These are phyloP conservation scores for Symbiotaphrina buchneri DNA, from an alignment of 495 filamentous ascomycete species.

Conservation along the genomic window DNA sequence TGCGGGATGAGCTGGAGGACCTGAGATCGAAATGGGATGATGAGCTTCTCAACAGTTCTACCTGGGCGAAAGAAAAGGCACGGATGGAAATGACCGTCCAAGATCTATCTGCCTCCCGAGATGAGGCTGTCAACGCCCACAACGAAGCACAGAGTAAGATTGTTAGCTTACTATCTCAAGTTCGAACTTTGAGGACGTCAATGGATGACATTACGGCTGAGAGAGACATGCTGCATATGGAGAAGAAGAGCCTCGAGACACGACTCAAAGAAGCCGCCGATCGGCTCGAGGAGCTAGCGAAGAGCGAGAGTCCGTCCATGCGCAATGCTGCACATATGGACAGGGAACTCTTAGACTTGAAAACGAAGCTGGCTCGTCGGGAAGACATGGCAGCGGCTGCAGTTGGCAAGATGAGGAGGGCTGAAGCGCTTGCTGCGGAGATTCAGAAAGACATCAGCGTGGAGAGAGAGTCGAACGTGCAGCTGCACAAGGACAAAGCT, in stretches of 20 bases:
- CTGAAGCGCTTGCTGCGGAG: conserved; percentile 70
- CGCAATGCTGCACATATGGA: conserved; percentile 82
- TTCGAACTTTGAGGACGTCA: conserved; percentile 58
- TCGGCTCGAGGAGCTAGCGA: conserved; percentile 75
- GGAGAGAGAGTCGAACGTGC: conserved; percentile 64
- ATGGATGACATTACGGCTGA: conserved; percentile 76
- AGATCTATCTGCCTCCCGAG: conserved; percentile 70
- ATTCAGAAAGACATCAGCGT: conserved; percentile 87
- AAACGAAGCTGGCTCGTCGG: conserved; percentile 72
- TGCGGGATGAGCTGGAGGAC: conserved; percentile 87
- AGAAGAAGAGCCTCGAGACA: conserved; percentile 76
- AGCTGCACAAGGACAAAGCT: conserved; percentile 82
- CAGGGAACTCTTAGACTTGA: conserved; percentile 75
- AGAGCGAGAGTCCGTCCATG: conserved; percentile 71
- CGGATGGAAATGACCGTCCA: conserved; percentile 78
- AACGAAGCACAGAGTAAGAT: conserved; percentile 89
- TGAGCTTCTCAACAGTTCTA: conserved; percentile 90
- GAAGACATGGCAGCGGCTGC: conserved; percentile 85
- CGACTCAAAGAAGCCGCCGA: conserved; percentile 76
- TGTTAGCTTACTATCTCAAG: conserved; percentile 77
- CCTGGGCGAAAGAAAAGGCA: conserved; percentile 95
- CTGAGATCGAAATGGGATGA: conserved; percentile 96
- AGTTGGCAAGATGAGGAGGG: conserved; percentile 94
- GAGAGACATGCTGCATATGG: conserved; percentile 62
- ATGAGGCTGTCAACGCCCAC: conserved; percentile 82